Evolutionary conservation across 2,329 filamentous ascomycete species (phyloP), one percentile per base, ranked within the genome.

Genomic region (Zymoseptoria passerinii): DNA sequence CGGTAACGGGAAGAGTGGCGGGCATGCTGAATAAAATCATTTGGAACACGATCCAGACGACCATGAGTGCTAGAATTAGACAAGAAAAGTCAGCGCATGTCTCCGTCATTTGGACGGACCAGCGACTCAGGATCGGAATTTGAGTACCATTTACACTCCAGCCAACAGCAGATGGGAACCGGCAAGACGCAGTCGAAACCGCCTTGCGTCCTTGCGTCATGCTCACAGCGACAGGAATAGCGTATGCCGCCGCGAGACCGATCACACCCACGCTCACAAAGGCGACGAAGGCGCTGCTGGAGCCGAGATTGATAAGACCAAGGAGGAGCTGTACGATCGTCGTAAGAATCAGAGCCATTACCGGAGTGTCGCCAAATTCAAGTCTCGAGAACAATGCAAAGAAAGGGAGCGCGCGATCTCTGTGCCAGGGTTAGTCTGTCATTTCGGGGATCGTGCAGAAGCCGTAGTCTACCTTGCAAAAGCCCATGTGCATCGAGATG

Each of bases 181-280:
- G 56, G 53, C 54, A 65, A 4, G 51, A 50, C 7, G 63, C 61
- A 19, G 60, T 58, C 23, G 52, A 56, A 6, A 64, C 61, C 13
- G 52, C 64, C 13, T 54, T 57, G 6, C 70, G 77, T 2, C 73
- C 68, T 58, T 79, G 71, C 48, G 76, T 69, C 35, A 63, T 52
- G 28, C 59, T 61, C n/a, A 64, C 54, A 67, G 19, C 67, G 49
- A 84, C 82, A 1, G 81, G 81, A 19, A 83, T 80, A 0, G 76
- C 78, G 60, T 84, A 84, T 0, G 77, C 78, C 2, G 81, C 74
- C 0, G 81, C 80, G 23, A 84, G 72, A 0, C 77, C 80, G 54
- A 83, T 81, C 18, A 83, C 80, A 2, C 81, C 81, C 1, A 83
- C 80, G 1, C 76, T 79, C 8, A 76, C 75, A 54, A 80, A 79